Evolutionary conservation across 306 rosid genomes (phyloP), one percentile per base, ranked within the genome.

Genomic region (Pyrus bretschneideri): DNA sequence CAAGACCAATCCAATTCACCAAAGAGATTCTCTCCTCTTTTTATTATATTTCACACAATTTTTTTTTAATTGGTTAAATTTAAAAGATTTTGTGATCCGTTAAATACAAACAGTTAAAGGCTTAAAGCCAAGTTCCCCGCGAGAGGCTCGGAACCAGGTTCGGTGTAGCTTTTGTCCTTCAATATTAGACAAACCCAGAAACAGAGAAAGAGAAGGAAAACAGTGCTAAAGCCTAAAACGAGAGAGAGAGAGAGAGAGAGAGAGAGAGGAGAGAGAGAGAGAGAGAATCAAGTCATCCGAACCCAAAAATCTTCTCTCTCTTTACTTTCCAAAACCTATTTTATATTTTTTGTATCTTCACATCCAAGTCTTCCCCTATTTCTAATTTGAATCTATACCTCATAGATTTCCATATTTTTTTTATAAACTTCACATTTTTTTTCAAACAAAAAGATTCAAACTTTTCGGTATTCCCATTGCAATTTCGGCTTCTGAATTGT

Each of bases 91-190:
- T 67, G 67, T 61, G 70, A 78, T 71, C 80, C 81, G 85, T 80
- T 81, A 77, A 81, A 87, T 79, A 70, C 58, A 88, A 86, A 90
- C 90, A 86, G 88, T 82, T 67, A 66, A 76, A 72, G 65, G 88
- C 52, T 82, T 63, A 66, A 76, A 72, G 65, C 89, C 52, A 86
- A 70, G 55, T 81, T 76, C 11, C 65, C 79, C 78, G 40, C 95
- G 97, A 76, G 81, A 92, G 96, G 86, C 69, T 88, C 96, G 98
- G 98, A 87, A 85, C 72, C 83, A 84, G 93, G 86, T 89, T 88
- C 90, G 97, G 90, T 60, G 78, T 45, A 63, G 83, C 82, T 77
- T 85, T 83, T 74, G 49, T 55, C 77, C 62, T 71, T 78, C 70
- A 76, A 79, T 81, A 85, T 85, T 91, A 85, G 89, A 84, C 77